Evolutionary conservation across 768 basidiomycete genomes (phyloP), one percentile per base, ranked within the genome.

Genomic region (Exidia glandulosa): DNA sequence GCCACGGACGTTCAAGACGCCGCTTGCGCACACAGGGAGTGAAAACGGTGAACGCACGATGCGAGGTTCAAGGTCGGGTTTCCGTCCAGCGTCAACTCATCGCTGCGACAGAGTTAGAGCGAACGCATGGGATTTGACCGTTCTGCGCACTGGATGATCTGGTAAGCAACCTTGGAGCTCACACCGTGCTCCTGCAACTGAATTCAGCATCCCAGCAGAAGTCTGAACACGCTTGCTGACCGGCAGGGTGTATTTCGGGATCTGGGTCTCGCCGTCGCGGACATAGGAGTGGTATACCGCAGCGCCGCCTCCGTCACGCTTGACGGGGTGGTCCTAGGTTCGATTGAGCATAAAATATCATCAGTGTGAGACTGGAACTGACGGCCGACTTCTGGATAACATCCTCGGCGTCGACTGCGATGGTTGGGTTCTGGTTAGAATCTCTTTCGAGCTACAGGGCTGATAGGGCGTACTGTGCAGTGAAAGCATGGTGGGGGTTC

Each of bases 171-270:
- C 19, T 86, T 54, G 16, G 50, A 54, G 50, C 30, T 54, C 25
- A 54, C 50, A 27, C 50, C 50, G 50, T 23, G 25, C 30, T 54
- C 30, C 82, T 2, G 80, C 78, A 47, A 70, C 68, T 16, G 81
- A n/a, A n/a, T n/a, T n/a, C n/a, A n/a, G n/a, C n/a, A n/a, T n/a
- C n/a, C n/a, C n/a, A n/a, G n/a, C n/a, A n/a, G n/a, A n/a, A n/a
- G n/a, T n/a, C 57, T 2, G 19, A 59, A 32, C 19, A 36, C 14
- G n/a, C n/a, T n/a, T n/a, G n/a, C n/a, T n/a, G n/a, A 32, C 61
- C 0, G 87, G 80, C 9, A 90, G 67, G 59, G 75, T 75, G 70
- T 79, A 90, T 69, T 88, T 90, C 16, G 88, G 87, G 57, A 90
- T 72, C 23, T 85, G 77, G n/a, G 66, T 69, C n/a, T 85, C 84